Conservation (phyloP, 1,139 yeast genomes). For the Scheffersomyces titani region DNA sequence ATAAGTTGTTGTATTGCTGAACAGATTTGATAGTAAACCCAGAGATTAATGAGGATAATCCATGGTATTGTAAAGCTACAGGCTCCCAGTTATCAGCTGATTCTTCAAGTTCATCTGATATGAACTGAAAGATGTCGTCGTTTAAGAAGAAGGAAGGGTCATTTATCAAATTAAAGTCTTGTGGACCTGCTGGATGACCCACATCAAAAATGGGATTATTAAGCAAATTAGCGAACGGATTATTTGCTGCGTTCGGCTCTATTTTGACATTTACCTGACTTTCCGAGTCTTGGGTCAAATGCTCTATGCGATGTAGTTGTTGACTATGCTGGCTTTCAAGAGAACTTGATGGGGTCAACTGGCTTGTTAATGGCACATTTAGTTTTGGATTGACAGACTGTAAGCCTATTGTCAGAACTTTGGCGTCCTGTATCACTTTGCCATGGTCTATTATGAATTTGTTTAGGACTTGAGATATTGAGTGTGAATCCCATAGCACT, state of each 20-base stretch:
- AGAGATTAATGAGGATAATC: slow-evolving; percentile 22
- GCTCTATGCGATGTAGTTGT: neutral
- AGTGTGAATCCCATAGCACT: slow-evolving; percentile 11
- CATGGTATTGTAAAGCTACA: slow-evolving; percentile 24
- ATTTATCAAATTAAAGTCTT: slow-evolving; percentile 9
- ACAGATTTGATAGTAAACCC: slow-evolving; percentile 20
- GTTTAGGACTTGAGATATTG: slow-evolving; percentile 10
- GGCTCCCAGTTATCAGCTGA: slow-evolving; percentile 17
- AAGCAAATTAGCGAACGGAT: neutral
- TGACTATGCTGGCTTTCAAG: neutral
- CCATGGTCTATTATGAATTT: slow-evolving; percentile 10
- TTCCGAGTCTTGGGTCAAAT: neutral
- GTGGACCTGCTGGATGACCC: neutral
- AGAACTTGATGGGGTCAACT: neutral
- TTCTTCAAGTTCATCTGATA: slow-evolving; percentile 17
- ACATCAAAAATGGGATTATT: neutral
- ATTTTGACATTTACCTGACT: neutral
- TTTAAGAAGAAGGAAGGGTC: slow-evolving; percentile 20
- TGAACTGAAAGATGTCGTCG: slow-evolving; percentile 15
- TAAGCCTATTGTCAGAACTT: slow-evolving; percentile 6
- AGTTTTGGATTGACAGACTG: slow-evolving; percentile 1
- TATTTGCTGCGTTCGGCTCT: neutral
- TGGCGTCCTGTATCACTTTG: slow-evolving; percentile 11
- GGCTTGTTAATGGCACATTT: neutral
- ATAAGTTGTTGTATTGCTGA: slow-evolving; percentile 8